phyloP scores from a whole-genome alignment of 805 yeast genomes.

The Nakazawaea populi region DNA sequence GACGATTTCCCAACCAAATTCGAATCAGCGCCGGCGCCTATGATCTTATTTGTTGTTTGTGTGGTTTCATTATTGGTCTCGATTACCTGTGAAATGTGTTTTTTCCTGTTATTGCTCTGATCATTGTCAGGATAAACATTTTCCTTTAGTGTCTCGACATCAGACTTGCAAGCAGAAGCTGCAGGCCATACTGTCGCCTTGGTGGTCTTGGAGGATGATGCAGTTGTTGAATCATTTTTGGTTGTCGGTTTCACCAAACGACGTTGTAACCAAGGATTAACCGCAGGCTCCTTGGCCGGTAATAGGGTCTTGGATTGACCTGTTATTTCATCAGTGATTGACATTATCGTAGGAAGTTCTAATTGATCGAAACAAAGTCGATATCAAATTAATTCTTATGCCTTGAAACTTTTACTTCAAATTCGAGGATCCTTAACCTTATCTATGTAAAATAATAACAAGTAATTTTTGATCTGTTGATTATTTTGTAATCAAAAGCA shows the following conservation, averaged over 20 bases:
- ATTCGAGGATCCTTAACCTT: too few species aligned
- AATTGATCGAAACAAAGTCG: too few species aligned
- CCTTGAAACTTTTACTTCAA: too few species aligned
- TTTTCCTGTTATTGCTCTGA: neutral
- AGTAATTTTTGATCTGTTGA: too few species aligned
- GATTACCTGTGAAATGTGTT: neutral
- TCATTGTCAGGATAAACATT: neutral
- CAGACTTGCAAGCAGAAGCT: neutral
- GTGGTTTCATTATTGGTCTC: neutral
- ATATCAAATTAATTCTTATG: too few species aligned
- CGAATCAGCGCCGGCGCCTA: neutral
- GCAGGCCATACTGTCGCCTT: neutral
- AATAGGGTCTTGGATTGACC: constrained; percentile 2
- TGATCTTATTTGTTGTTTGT: neutral
- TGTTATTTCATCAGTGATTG: neutral
- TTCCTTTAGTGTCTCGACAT: neutral
- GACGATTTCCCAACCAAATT: neutral
- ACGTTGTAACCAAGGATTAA: constrained; percentile 11
- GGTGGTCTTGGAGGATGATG: neutral
- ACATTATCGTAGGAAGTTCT: neutral
- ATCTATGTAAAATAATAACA: too few species aligned
- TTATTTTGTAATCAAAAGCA: too few species aligned
- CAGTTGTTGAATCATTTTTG: neutral
- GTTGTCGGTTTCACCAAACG: neutral
- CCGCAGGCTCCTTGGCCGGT: constrained; percentile 9